Evolutionary conservation across 139 green algal genomes (phyloP), one percentile per base, ranked within the genome.

Genomic region (Chlorella sp.): DNA sequence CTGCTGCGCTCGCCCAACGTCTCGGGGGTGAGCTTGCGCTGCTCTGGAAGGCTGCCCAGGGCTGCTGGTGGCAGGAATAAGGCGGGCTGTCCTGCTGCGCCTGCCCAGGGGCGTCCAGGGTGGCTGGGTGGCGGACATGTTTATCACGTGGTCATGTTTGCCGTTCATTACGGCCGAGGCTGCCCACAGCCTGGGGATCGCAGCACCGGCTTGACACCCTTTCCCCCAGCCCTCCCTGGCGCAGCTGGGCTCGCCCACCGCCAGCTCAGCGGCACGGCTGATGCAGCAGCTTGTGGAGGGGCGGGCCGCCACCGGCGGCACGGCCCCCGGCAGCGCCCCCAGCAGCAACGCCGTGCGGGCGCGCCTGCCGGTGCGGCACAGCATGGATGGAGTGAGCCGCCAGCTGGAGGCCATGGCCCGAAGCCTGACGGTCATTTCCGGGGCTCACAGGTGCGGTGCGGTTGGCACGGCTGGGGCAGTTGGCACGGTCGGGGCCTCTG

Each of bases 341-440:
- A 30, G 73, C 14, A 34, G 34, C 28, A 70, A 36, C 17, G 40
- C 70, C 22, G 40, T 46, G 24, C 54, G 76, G 56, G 20, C 54
- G 26, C 76, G 36, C 56, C 34, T 51, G 48, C 70, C 2, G 0
- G 77, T 83, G 58, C 77, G 77, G 40, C 77, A 83, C 77, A 83
- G 77, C 77, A 83, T 83, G 40, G 77, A 83, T n/a, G 77, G 54
- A 24, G 76, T 58, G 40, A 60, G 58, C 51, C 17, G 76, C 16
- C 77, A 26, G 58, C 40, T 60, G 41, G 36, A 60, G 11, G n/a
- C 11, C 38, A 22, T 43, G 54, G 54, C 76, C 14, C 36, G 76
- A 24, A 54, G 56, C 24, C 76, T 69, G 51, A 69, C 56, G 36
- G 70, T 28, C 36, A 60, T 70, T 8, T 16, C n/a, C 1, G 36